phyloP scores from a whole-genome alignment of 192 early-diverging fungal genomes.

The Allomyces arbusculus region DNA sequence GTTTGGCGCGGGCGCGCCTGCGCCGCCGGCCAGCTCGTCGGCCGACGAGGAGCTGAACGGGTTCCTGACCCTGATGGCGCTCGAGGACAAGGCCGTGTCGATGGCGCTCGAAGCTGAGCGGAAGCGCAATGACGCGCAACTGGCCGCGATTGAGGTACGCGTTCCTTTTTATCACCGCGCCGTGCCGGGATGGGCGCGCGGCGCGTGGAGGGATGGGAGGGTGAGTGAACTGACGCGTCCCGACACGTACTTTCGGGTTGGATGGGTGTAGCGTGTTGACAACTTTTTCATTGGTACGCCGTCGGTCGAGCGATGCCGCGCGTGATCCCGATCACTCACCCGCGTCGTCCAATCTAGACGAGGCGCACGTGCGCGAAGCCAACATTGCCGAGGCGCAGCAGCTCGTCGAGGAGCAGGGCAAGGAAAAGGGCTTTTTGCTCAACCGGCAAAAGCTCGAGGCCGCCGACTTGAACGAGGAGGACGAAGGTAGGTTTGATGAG shows the following conservation, averaged over 20 bases:
- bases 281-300: slow-evolving; percentile 10
- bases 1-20: too few relatives aligned
- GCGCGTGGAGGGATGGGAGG: too few relatives aligned
- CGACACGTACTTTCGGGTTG: too few relatives aligned
- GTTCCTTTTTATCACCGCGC: too few relatives aligned
- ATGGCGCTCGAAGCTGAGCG: neutral
- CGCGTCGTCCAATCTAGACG: slow-evolving; percentile 3
- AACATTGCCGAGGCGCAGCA: slow-evolving; percentile 11
- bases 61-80: neutral
- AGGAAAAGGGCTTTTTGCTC: slow-evolving; percentile 5
- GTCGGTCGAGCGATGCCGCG: slow-evolving; percentile 7
- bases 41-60: slow-evolving; percentile 4
- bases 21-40: too few relatives aligned
- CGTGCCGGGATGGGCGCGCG: too few relatives aligned
- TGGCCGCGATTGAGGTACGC: slow-evolving; percentile 9
- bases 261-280: slow-evolving; percentile 4
- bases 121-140: slow-evolving; percentile 5
- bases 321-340: slow-evolving; percentile 10
- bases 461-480: slow-evolving; percentile 10
- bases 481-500: too few relatives aligned
- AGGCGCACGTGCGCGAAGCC: slow-evolving; percentile 12
- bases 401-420: slow-evolving; percentile 7
- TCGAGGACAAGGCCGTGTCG: neutral
- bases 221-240: too few relatives aligned
- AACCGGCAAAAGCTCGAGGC: slow-evolving; percentile 7